Base-by-base conservation (phyloP, 1,139 yeast genomes). In the Suhomyces choctaworum region DNA sequence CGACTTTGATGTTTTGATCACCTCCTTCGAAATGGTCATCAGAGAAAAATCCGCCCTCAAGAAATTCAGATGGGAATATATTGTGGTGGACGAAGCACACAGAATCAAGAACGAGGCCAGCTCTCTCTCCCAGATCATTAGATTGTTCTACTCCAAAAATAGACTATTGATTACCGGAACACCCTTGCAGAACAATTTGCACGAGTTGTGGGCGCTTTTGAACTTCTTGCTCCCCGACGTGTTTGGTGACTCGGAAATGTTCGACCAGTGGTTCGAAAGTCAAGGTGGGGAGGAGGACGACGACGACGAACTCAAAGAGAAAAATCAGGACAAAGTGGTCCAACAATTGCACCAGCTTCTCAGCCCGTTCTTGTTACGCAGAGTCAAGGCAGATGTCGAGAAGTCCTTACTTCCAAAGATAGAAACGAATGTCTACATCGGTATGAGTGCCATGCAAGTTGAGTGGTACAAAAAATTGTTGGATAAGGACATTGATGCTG, bases 301-400 rank as follows among this genome's bases (percentile, higher is more conserved):
- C 22, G 75, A 75, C 46, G 70, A 70, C 16, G 82, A 39, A 11
- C 12, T 58, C 54, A 66, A 42, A 68, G 69, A 30, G 63, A 66
- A 45, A 16, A 80, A 79, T 48, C 89, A 85, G 56, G 95, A 85
- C 47, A 70, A 75, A 34, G 98, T 90, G 4, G 87, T 92, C 12
- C 80, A 81, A 49, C 97, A 92, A 62, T 67, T 92, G 33, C 97
- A 90, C 62, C 83, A 89, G 48, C 96, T 92, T 4, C 69, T 90
- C 40, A 76, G 80, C 39, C 94, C 94, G 6, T 84, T 84, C 52
- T 63, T 84, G 30, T 64, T 84, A 42, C 74, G 94, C 56, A 76
- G 94, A 62, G 78, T 84, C 44, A 84, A 84, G 50, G 73, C 86
- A n/a, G 94, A 84, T 47, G 94, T 84, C 15, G 94, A 84, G 54